Evolutionary conservation across 805 yeast genomes (phyloP).

Genomic region (Yueomyces sinensis): DNA sequence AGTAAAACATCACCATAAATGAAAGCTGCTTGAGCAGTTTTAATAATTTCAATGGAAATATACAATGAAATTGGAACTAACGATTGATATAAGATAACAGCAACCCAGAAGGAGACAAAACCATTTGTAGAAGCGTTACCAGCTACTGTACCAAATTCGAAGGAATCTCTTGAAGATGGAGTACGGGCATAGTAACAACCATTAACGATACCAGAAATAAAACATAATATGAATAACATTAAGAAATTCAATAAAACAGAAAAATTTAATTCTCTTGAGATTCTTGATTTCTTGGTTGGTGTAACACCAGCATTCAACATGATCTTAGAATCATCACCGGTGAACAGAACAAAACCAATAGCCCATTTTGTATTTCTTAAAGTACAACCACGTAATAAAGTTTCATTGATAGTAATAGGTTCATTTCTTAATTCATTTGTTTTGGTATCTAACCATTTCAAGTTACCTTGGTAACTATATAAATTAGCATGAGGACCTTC

Average conservation of each 20-base stretch:
- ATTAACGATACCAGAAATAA: conserved; percentile 56
- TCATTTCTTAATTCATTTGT: conserved; percentile 31
- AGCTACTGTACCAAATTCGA: conserved; percentile 60
- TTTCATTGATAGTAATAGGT: conserved; percentile 54
- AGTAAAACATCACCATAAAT: conserved; percentile 62
- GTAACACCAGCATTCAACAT: conserved; percentile 73
- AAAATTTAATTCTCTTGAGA: conserved; percentile 57
- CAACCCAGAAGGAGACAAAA: conserved; percentile 59
- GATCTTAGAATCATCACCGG: conserved; percentile 70
- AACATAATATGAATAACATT: conserved; percentile 51
- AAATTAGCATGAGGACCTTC: conserved; percentile 77
- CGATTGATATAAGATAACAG: conserved; percentile 63
- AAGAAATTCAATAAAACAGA: conserved; percentile 56
- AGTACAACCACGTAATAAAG: conserved; percentile 64
- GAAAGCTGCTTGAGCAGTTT: conserved; percentile 71
- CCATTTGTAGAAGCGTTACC: conserved; percentile 57
- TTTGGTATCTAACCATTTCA: conserved; percentile 33
- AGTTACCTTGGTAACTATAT: conserved; percentile 63
- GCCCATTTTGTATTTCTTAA: conserved; percentile 77
- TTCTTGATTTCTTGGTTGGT: conserved; percentile 64
- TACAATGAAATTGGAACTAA: conserved; percentile 75
- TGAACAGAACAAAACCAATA: conserved; percentile 60
- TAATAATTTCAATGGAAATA: conserved; percentile 70
- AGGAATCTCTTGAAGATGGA: conserved; percentile 42
- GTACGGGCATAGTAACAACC: conserved; percentile 45